These are phyloP conservation scores for Hemileia vastatrix DNA, from an alignment of 1,284 basidiomycete genomes.

Conservation along the genomic window DNA sequence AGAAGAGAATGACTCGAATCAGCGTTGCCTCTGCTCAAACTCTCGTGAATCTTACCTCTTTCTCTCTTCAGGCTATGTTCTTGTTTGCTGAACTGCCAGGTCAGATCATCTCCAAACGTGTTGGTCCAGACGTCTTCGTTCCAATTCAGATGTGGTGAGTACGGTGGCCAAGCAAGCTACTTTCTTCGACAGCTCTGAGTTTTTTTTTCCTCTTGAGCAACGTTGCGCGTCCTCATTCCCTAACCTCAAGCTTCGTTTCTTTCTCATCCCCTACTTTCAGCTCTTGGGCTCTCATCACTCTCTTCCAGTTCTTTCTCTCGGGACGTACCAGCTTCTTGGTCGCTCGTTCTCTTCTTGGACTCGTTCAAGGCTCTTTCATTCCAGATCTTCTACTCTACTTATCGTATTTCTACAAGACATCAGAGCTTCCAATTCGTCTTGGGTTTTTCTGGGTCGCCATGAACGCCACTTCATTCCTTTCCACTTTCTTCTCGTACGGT, in stretches of 20 bases:
- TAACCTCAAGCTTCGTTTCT: conserved; percentile 9
- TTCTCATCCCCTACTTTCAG: conserved; percentile 27
- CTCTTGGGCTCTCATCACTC: conserved; percentile 48
- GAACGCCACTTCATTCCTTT: conserved; percentile 51
- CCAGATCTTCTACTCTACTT: conserved; percentile 45
- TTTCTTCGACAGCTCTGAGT: conserved; percentile 13
- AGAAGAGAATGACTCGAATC: conserved; percentile 52
- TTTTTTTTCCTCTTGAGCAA: too few species aligned
- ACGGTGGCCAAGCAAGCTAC: conserved; percentile 28
- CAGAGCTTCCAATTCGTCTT: conserved; percentile 55
- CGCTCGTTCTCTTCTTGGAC: conserved; percentile 24
- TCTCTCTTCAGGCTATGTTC: conserved; percentile 37
- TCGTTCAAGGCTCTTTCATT: conserved; percentile 55
- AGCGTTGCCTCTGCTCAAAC: conserved; percentile 6
- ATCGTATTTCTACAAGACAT: conserved; percentile 43
- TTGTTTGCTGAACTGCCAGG: conserved; percentile 51
- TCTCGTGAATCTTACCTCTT: conserved; percentile 13
- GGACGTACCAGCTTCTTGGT: conserved; percentile 54
- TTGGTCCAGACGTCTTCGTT: conserved; percentile 63
- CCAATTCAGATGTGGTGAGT: conserved; percentile 51
- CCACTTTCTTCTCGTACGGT: conserved; percentile 58
- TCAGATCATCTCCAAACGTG: conserved; percentile 59
- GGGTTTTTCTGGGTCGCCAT: conserved; percentile 60
- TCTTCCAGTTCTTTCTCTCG: conserved; percentile 57
- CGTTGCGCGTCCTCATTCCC: conserved; percentile 21